A percentile compares a stretch with the other conserved stretches of the same genome.
phyloP scores from a whole-genome alignment of 164 flowering plant genomes.

The Dillenia suffruticosa region DNA sequence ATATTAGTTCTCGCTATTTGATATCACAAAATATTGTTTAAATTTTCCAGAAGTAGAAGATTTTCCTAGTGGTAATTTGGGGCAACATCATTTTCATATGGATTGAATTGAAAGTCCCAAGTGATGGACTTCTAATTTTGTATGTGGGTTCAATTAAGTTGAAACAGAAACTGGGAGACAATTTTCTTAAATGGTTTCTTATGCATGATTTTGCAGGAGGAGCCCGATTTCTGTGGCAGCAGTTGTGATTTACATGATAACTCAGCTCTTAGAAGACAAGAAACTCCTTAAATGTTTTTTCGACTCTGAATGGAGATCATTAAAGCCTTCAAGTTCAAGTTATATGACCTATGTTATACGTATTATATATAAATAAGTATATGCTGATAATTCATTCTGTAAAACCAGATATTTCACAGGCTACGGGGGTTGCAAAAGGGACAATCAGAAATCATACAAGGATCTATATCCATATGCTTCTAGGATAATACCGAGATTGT shows the following conservation, averaged over 20 bases:
- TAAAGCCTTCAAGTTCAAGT: background rate
- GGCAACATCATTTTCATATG: too few species aligned
- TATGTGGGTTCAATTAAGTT: too few species aligned
- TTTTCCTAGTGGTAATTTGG: too few species aligned
- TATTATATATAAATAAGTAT: background rate
- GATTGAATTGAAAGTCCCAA: too few species aligned
- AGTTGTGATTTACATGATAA: slow-evolving; percentile 15
- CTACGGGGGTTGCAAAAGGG: slow-evolving; percentile 20
- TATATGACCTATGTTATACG: background rate
- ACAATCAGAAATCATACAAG: slow-evolving; percentile 20
- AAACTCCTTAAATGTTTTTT: slow-evolving; percentile 6
- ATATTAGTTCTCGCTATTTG: too few species aligned
- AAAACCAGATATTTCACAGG: slow-evolving; percentile 13
- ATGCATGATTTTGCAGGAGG: slow-evolving; percentile 3
- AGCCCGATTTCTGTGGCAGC: slow-evolving; percentile 11
- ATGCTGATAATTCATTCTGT: background rate
- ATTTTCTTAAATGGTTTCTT: too few species aligned
- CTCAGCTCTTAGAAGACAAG: slow-evolving; percentile 9
- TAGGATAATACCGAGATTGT: slow-evolving; percentile 15
- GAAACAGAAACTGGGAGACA: too few species aligned
- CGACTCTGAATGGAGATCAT: background rate
- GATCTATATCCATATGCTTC: slow-evolving; percentile 16
- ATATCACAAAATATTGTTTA: too few species aligned
- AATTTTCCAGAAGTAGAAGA: too few species aligned
- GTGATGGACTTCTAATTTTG: too few species aligned